A percentile compares a stretch with the other conserved stretches of the same genome.
Conservation (phyloP, 257 asterid genomes). For the Solanum corneliomulleri region DNA sequence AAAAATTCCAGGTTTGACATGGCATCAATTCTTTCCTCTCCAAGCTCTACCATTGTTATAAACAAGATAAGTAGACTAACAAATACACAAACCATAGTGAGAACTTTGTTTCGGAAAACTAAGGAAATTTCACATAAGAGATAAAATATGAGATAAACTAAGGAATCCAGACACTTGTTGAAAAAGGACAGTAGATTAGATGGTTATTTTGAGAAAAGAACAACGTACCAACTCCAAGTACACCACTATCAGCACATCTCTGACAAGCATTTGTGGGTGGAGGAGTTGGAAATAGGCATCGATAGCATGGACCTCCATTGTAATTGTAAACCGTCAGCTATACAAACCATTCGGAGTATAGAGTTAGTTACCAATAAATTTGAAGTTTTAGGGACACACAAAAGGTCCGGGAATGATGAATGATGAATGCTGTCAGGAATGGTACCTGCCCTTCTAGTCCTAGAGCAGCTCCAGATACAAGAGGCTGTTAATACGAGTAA, state of each 20-base stretch:
- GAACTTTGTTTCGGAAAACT: background rate
- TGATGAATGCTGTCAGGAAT: background rate
- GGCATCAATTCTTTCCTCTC: background rate
- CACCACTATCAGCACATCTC: slow-evolving; percentile 93
- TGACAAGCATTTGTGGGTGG: slow-evolving; percentile 96
- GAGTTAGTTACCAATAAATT: background rate
- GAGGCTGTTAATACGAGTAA: slow-evolving; percentile 47
- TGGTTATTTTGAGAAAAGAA: background rate
- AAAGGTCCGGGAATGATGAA: background rate
- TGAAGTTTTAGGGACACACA: background rate
- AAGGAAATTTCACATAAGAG: background rate
- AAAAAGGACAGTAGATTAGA: background rate
- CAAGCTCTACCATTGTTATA: background rate
- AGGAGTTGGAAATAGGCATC: slow-evolving; percentile 93
- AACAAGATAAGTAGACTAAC: background rate
- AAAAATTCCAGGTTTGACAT: background rate
- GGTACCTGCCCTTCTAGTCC: slow-evolving; percentile 98
- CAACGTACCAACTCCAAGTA: slow-evolving; percentile 85
- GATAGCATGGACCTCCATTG: slow-evolving; percentile 89
- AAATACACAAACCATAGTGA: background rate
- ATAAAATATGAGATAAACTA: background rate
- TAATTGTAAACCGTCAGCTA: slow-evolving; percentile 91
- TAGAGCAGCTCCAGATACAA: slow-evolving; percentile 94
- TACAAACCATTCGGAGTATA: slow-evolving; percentile 1
- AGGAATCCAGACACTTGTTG: background rate